phyloP scores from a whole-genome alignment of 345 rosid species.

The Acer negundo region DNA sequence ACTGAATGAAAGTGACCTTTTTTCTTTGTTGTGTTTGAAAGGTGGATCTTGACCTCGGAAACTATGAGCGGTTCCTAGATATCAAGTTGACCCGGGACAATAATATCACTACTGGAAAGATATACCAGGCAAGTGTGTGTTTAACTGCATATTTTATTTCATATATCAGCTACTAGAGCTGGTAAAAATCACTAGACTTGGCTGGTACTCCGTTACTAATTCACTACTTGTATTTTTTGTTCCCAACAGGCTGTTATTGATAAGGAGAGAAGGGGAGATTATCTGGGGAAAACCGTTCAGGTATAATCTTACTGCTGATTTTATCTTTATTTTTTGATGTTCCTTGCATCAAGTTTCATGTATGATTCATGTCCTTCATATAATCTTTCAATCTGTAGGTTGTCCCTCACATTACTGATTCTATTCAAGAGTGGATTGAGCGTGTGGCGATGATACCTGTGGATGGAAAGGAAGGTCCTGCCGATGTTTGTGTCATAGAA shows the following conservation, averaged over 20 bases:
- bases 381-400: constrained; percentile 49
- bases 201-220: background rate
- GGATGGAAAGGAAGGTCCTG: constrained; percentile 79
- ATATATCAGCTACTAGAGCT: background rate
- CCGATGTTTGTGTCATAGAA: constrained; percentile 98
- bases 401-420: constrained; percentile 96
- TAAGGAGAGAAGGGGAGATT: constrained; percentile 95
- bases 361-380: background rate
- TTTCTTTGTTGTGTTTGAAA: constrained; percentile 26
- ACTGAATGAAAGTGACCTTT: background rate
- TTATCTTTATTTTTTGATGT: background rate
- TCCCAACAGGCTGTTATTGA: constrained; percentile 68
- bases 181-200: background rate
- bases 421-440: constrained; percentile 97
- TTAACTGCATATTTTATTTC: background rate
- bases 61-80: constrained; percentile 93
- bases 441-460: constrained; percentile 83
- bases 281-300: constrained; percentile 98
- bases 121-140: constrained; percentile 69
- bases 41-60: constrained; percentile 99
- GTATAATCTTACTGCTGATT: constrained; percentile 30
- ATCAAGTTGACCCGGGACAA: constrained; percentile 82
- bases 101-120: constrained; percentile 92
- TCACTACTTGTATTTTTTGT: background rate
- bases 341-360: background rate